Conservation (phyloP, 2,329 filamentous ascomycete species). For the Fusarium avenaceum region DNA sequence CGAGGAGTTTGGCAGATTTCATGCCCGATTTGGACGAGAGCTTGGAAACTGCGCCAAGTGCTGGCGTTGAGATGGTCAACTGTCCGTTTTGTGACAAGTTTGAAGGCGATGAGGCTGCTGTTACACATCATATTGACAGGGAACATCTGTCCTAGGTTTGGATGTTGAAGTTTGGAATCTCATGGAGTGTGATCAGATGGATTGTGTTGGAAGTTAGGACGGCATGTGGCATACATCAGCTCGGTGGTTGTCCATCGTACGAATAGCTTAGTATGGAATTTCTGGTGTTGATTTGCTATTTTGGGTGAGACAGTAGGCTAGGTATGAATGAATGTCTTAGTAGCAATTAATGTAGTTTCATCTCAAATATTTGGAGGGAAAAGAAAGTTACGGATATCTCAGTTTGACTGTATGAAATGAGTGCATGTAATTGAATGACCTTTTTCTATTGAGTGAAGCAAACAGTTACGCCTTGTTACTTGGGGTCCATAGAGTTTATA, state of each 20-base stretch:
- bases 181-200: background rate
- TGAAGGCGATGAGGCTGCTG: constrained; percentile 76
- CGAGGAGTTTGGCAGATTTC: constrained; percentile 61
- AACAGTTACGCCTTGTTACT: too few species aligned
- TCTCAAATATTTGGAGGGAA: background rate
- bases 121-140: constrained; percentile 73
- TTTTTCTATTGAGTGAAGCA: background rate
- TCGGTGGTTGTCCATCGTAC: background rate
- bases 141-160: constrained; percentile 50
- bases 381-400: background rate
- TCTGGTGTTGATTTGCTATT: background rate
- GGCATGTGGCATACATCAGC: background rate
- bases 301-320: too few species aligned
- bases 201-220: background rate
- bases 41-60: constrained; percentile 22
- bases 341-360: background rate
- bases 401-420: background rate
- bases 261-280: background rate
- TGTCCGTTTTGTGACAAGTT: constrained; percentile 78
- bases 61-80: constrained; percentile 44
- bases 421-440: background rate
- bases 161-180: background rate
- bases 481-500: too few species aligned
- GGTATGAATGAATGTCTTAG: too few species aligned
- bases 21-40: constrained; percentile 57